Base-by-base conservation (phyloP, 2,329 filamentous ascomycete genomes). In the Pestalotiopsis sp. region DNA sequence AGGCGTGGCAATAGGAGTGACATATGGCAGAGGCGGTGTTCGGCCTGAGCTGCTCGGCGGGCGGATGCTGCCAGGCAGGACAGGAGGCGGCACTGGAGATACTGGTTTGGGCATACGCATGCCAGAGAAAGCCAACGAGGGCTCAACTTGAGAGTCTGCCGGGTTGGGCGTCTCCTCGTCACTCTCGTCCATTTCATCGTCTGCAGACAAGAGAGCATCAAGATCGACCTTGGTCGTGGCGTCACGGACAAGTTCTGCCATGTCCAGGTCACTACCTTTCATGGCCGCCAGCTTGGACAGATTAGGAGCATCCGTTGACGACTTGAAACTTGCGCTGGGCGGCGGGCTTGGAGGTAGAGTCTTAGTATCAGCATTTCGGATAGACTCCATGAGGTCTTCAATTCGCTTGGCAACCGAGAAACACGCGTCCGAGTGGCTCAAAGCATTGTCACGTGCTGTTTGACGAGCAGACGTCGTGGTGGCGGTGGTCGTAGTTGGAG, bases 221-320 rank as follows among this genome's bases (percentile, higher is more conserved):
- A 86, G 70, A 67, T 85, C 82, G 64, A 86, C 73, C 75, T 82
- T 86, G 45, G 82, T 85, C 80, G 87, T 90, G 27, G 88, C 88
- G 73, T 91, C 89, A 66, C 81, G 81, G 64, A 91, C 89, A 72
- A 86, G 77, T 67, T 89, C 84, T 69, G 83, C 78, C 66, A 93
- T 80, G 74, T 93, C 86, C 65, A 89, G 84, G 69, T 83, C 81
- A 73, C 92, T 87, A 41, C 91, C 90, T 75, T 85, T 87, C 71
- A 82, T 85, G 73, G 88, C 84, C 80, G 94, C 83, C 61, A 93
- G 79, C 56, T 86, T 86, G 38, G 92, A 93, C 23, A 95, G 83
- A 79, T 92, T 86, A 14, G 92, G 92, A 17, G 89, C 88, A 41
- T 88, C 85, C 6, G 85, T 78, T 12, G 89, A 88, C 65, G 84